Evolutionary conservation across 805 yeast species (phyloP).

Genomic region (Pichia pseudocactophila): DNA sequence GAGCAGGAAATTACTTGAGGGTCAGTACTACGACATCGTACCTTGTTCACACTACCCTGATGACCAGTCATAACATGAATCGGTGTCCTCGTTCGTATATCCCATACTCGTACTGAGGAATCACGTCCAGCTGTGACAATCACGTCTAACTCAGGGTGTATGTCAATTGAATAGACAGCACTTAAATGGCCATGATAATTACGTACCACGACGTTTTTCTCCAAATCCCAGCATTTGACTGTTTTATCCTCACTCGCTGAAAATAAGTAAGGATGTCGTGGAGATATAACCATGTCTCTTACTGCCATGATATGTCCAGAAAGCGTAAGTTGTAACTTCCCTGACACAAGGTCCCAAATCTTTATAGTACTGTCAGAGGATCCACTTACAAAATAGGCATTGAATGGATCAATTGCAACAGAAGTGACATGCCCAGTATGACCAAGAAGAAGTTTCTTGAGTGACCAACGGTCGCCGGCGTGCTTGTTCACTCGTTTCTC

Average conservation of each 20-base stretch:
- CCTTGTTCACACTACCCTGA: constrained; percentile 60
- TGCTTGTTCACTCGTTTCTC: constrained; percentile 2
- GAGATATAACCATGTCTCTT: constrained; percentile 63
- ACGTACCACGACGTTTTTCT: constrained; percentile 68
- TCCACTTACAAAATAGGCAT: constrained; percentile 89
- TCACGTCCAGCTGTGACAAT: constrained; percentile 87
- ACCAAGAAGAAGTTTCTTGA: constrained; percentile 69
- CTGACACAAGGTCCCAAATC: constrained; percentile 80
- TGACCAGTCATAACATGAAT: constrained; percentile 80
- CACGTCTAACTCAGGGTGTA: constrained; percentile 83
- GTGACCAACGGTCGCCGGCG: constrained; percentile 47
- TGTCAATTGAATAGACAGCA: constrained; percentile 72
- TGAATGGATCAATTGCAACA: constrained; percentile 76
- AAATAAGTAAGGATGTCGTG: constrained; percentile 78
- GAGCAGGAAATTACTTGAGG: constrained; percentile 84
- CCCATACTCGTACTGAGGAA: constrained; percentile 85
- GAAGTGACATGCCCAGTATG: constrained; percentile 91
- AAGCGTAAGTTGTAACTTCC: constrained; percentile 60
- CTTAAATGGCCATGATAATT: constrained; percentile 93
- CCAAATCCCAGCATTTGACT: constrained; percentile 94
- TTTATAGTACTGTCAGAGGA: constrained; percentile 83
- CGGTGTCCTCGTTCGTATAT: constrained; percentile 68
- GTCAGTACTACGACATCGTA: constrained; percentile 58
- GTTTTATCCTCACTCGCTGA: constrained; percentile 90
- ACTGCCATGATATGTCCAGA: constrained; percentile 92